Evolutionary conservation across 768 basidiomycete genomes (phyloP).

Genomic region (Boletus reticulatus): DNA sequence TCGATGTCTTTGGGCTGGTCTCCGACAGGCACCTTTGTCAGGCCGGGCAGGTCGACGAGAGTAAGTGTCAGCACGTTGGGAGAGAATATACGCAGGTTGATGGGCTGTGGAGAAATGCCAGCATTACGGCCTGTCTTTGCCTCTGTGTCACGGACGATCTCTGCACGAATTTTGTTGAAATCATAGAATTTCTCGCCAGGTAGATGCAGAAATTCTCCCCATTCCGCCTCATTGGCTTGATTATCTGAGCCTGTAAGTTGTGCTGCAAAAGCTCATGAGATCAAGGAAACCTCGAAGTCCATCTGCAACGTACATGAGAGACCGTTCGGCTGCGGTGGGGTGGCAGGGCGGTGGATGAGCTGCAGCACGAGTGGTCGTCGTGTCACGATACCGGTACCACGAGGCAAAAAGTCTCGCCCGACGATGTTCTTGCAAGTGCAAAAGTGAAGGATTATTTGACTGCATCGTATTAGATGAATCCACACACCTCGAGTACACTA

Average conservation of each 20-base stretch:
- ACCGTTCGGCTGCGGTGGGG: conserved; percentile 43
- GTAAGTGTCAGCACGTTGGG: conserved; percentile 97
- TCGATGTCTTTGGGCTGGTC: conserved; percentile 98
- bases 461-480: background rate
- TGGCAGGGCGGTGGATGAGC: conserved; percentile 83
- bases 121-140: conserved; percentile 99
- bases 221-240: conserved; percentile 88
- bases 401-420: conserved; percentile 96
- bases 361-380: conserved; percentile 94
- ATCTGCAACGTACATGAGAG: conserved; percentile 36
- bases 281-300: background rate
- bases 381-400: conserved; percentile 98
- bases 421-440: conserved; percentile 77
- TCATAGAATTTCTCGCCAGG: conserved; percentile 98
- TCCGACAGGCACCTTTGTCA: conserved; percentile 93
- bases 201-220: conserved; percentile 98
- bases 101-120: conserved; percentile 94
- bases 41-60: conserved; percentile 93
- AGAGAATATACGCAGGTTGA: conserved; percentile 96
- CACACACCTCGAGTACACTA: conserved; percentile 81
- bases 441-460: conserved; percentile 8
- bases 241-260: conserved; percentile 55
- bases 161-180: conserved; percentile 94
- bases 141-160: conserved; percentile 96
- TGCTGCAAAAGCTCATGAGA: conserved; percentile 16